Conservation (phyloP, 2,329 filamentous ascomycete genomes). For the Nakataea oryzae region DNA sequence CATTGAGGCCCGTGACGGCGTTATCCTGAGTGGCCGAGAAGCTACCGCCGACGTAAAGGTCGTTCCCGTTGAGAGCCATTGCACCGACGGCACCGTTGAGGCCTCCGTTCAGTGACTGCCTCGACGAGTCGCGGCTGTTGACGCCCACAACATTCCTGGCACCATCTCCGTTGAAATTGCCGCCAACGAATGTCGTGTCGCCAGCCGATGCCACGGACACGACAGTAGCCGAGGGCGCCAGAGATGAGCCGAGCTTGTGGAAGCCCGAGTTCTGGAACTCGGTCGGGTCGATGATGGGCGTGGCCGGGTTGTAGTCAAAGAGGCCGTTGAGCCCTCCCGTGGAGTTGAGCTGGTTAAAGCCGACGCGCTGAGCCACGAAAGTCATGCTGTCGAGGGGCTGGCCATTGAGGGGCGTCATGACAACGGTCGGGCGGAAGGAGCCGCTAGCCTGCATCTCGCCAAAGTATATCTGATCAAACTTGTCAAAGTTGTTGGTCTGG, state of each 20-base stretch:
- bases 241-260: constrained; percentile 62
- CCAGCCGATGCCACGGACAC: constrained; percentile 55
- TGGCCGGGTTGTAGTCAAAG: constrained; percentile 73
- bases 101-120: constrained; percentile 57
- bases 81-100: constrained; percentile 70
- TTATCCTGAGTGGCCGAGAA: constrained; percentile 66
- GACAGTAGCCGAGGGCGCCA: constrained; percentile 58
- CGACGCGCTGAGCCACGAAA: constrained; percentile 81
- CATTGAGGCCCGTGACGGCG: constrained; percentile 53
- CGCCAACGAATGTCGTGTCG: constrained; percentile 64
- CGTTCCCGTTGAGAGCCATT: constrained; percentile 55
- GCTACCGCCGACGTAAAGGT: constrained; percentile 71
- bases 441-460: constrained; percentile 64
- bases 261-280: constrained; percentile 64
- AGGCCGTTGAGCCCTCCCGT: constrained; percentile 79
- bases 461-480: constrained; percentile 87
- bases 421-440: constrained; percentile 72
- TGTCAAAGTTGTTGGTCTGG: constrained; percentile 93
- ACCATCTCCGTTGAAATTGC: constrained; percentile 63
- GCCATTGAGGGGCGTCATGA: constrained; percentile 56
- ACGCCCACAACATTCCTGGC: constrained; percentile 72
- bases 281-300: constrained; percentile 43
- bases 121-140: constrained; percentile 47
- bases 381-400: constrained; percentile 54
- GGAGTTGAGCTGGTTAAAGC: constrained; percentile 63